Conservation (phyloP, 805 yeast genomes). For the Torulaspora indica region DNA sequence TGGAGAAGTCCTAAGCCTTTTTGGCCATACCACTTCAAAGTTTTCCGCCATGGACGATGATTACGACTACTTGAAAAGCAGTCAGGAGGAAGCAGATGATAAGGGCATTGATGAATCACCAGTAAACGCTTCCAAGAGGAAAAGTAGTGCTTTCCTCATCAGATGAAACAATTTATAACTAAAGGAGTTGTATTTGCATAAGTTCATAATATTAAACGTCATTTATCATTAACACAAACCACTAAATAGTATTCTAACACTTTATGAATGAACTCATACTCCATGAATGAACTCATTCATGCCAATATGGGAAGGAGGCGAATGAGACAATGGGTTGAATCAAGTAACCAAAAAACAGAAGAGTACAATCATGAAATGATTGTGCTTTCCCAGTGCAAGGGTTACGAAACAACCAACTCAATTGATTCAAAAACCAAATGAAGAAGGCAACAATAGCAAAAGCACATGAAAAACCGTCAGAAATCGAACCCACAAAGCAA, state of each 20-base stretch:
- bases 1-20: constrained; percentile 22
- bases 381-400: constrained; percentile 26
- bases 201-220: neutral
- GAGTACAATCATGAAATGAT: neutral
- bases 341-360: constrained; percentile 22
- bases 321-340: constrained; percentile 29
- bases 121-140: constrained; percentile 16
- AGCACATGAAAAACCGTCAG: neutral
- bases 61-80: constrained; percentile 8
- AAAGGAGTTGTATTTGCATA: neutral
- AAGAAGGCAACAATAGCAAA: neutral
- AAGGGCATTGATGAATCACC: constrained; percentile 12
- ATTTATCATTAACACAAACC: neutral
- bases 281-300: constrained; percentile 31
- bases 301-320: constrained; percentile 19
- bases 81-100: constrained; percentile 8
- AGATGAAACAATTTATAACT: constrained; percentile 14
- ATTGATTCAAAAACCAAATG: constrained; percentile 14
- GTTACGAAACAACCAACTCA: constrained; percentile 30
- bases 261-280: no score
- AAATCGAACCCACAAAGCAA: constrained; percentile 6
- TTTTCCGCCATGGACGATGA: constrained; percentile 8
- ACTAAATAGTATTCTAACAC: neutral
- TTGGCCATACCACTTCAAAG: constrained; percentile 10
- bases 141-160: constrained; percentile 26